These are phyloP conservation scores for Neurospora sp. DNA, from an alignment of 495 filamentous ascomycete genomes.

Conservation along the genomic window DNA sequence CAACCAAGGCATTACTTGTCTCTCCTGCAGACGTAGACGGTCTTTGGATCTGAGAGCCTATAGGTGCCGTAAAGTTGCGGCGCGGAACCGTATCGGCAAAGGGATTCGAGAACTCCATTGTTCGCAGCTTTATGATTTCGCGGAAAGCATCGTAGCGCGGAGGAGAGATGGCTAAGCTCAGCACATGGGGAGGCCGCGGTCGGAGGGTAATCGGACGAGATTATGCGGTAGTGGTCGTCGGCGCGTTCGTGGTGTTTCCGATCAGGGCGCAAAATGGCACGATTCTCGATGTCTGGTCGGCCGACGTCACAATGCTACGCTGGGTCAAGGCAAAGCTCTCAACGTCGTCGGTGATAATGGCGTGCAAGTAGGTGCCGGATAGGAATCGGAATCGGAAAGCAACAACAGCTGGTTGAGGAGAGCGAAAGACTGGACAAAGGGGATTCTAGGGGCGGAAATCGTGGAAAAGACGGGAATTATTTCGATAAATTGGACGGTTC, in stretches of 20 bases:
- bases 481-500: not conserved
- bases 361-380: not conserved
- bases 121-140: slow-evolving; percentile 4
- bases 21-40: not conserved
- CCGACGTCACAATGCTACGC: not conserved
- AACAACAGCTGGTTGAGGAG: not conserved
- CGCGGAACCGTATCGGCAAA: slow-evolving; percentile 24
- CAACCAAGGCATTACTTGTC: slow-evolving; percentile 33
- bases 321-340: not conserved
- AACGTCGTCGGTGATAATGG: not conserved
- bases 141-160: slow-evolving; percentile 10
- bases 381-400: not conserved
- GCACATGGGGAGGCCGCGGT: not conserved
- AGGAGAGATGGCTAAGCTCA: not conserved
- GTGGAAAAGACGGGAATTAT: not conserved
- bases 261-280: not conserved
- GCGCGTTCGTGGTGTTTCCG: not conserved
- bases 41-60: not conserved
- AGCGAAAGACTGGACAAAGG: not conserved
- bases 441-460: not conserved
- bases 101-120: slow-evolving; percentile 21
- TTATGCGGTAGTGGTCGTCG: not conserved
- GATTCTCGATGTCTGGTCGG: not conserved
- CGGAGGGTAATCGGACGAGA: not conserved
- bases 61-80: slow-evolving; percentile 31